A percentile compares a stretch with the other conserved stretches of the same genome.
Conservation (phyloP, 441 rosid species). For the Breynia disticha region DNA sequence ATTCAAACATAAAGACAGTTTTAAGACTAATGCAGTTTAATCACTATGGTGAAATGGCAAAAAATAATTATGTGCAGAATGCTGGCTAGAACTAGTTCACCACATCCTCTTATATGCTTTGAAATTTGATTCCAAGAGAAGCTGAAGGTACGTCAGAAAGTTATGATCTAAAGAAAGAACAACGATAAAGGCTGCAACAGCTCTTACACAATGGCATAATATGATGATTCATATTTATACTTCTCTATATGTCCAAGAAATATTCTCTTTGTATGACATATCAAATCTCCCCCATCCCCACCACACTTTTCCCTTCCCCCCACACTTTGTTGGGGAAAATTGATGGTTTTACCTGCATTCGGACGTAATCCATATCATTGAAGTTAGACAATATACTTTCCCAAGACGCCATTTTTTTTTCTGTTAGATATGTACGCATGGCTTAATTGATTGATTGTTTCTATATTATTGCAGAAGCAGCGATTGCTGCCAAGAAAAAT, state of each 20-base stretch:
- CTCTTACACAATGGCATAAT: not conserved
- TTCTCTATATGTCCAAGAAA: not conserved
- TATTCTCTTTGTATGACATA: not conserved
- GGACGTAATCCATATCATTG: too few relatives aligned
- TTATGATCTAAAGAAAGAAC: conserved; percentile 9
- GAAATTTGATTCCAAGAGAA: not conserved
- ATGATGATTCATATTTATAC: not conserved
- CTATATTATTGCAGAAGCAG: conserved; percentile 22
- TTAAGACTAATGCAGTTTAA: too few relatives aligned
- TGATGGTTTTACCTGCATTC: not conserved
- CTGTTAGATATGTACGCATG: not conserved
- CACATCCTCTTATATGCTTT: not conserved
- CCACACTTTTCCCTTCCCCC: not conserved
- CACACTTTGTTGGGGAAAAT: not conserved
- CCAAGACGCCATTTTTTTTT: not conserved
- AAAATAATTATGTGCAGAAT: too few relatives aligned
- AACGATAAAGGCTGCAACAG: conserved; percentile 2
- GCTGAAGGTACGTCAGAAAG: conserved; percentile 3
- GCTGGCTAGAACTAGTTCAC: too few relatives aligned
- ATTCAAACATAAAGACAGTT: too few relatives aligned
- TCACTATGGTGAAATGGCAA: too few relatives aligned
- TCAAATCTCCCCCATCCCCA: not conserved
- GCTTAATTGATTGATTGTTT: not conserved
- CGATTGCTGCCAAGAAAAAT: conserved; percentile 16
- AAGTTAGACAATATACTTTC: too few relatives aligned